Evolutionary conservation across 179 eudicot genomes (phyloP), one percentile per base, ranked within the genome.

Genomic region (Gypsophila paniculata): DNA sequence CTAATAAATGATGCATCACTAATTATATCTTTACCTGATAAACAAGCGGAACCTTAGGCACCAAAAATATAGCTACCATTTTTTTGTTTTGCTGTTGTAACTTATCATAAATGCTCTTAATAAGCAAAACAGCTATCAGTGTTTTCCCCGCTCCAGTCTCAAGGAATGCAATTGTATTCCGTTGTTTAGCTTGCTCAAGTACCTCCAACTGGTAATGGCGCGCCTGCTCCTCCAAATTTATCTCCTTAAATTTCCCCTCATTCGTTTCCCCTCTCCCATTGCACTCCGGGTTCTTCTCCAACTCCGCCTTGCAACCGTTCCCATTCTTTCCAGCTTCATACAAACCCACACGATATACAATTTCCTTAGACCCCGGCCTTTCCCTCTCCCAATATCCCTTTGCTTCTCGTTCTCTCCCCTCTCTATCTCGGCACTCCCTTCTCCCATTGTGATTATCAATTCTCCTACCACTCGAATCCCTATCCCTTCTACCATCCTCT

Each of bases 111-210:
- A 89, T 74, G 72, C 99, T 89, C 82, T 69, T 90, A 29, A 91
- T 89, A 51, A 94, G 97, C 59, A 94, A 86, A 57, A 91, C 92
- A 75, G 99, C 99, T 71, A 94, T 94, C 34, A 94, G 85, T 9
- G 99, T 94, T 78, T 94, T 94, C 36, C 99, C 99, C 6, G 99
- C 99, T 68, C 99, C 99, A 23, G 99, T 94, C 79, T 94, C 99
- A 22, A 94, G 87, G 78, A 94, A 94, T 72, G 99, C 97, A 80
- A 94, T 94, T 1, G 99, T 94, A 81, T 94, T 94, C 77, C 77
- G 90, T 76, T 80, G 84, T 85, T 89, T 88, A 12, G 99, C 99
- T 75, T 94, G 99, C 79, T 94, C 91, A 57, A 94, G 99, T 46
- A 94, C 97, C 79, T 94, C 99, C 82, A 94, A 79, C 84, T 94